Base-by-base conservation (phyloP, 495 filamentous ascomycete species). In the Gamarada debralockiae region DNA sequence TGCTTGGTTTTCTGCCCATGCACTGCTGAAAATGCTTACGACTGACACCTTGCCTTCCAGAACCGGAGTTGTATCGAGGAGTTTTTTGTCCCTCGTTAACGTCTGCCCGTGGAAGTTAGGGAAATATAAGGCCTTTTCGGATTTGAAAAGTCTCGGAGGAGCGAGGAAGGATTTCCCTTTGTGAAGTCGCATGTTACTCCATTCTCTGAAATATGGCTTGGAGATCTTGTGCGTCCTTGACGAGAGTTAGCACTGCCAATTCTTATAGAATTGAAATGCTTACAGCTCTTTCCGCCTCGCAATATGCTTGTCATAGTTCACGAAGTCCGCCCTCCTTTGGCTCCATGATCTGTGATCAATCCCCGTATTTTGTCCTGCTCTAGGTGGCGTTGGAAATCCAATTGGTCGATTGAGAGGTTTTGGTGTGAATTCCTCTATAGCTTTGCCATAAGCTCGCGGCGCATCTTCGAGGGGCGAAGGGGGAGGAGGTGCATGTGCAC, bases 121-220 rank as follows among this genome's bases (percentile, higher is more conserved):
- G 76, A 99, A 97, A 73, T 85, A 96, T 25, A 96, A 81, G 13
- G 92, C 81, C 9, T 79, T 75, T 25, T 90, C 86, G 49, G 72
- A 70, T 45, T 80, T 82, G 75, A 97, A 96, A 27, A 90, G 73
- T 4, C 81, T 75, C 2, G 83, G 77, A 31, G 90, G 90, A 7
- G 92, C 83, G 15, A 87, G 63, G 71, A 96, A 97, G 27, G 86
- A 86, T 67, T 97, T 97, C 61, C 93, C 93, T 55, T 89, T 78
- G 70, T 87, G 78, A 62, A 86, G 79, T 3, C 82, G 77, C 72
- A 97, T 77, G 67, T 89, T 89, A 47, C 76, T 77, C 85, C 89
- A 95, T 79, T 97, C 91, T 60, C 88, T 84, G 76, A 95, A 97
- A 67, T 97, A 97, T 21, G 90, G 89, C 53, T 85, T 88, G 12